Evolutionary conservation across 1,284 basidiomycete genomes (phyloP).

Genomic region (Golubevia pallescens): DNA sequence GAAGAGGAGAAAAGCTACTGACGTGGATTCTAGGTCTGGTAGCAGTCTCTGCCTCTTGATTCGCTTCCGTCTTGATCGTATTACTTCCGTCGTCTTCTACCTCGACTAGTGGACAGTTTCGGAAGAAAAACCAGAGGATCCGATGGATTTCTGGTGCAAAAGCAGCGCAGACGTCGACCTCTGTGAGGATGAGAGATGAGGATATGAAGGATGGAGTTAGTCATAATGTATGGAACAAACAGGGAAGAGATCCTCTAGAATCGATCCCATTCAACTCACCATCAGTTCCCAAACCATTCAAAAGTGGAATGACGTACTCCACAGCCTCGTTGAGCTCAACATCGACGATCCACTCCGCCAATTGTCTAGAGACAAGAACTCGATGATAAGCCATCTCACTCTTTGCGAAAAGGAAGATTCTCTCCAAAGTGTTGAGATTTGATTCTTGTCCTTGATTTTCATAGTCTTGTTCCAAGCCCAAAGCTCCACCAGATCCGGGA

Average conservation of each 20-base stretch:
- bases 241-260: constrained; percentile 12
- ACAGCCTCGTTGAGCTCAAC: constrained; percentile 82
- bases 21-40: constrained; percentile 72
- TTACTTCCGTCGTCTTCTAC: constrained; percentile 18
- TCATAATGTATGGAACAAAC: not conserved
- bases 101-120: constrained; percentile 67
- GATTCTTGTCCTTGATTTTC: no score
- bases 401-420: constrained; percentile 89
- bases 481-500: not conserved
- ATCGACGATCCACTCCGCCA: constrained; percentile 59
- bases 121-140: constrained; percentile 94
- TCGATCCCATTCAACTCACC: constrained; percentile 67
- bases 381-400: constrained; percentile 83
- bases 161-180: constrained; percentile 88
- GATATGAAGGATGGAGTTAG: not conserved
- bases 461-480: not conserved
- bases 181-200: constrained; percentile 67
- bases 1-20: constrained; percentile 85
- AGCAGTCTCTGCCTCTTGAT: constrained; percentile 37
- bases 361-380: constrained; percentile 73
- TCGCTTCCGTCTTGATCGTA: not conserved
- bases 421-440: constrained; percentile 68
- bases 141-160: constrained; percentile 81
- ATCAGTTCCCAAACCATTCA: constrained; percentile 85
- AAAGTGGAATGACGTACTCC: constrained; percentile 89